Evolutionary conservation across 805 yeast species (phyloP).

Genomic region (Metschnikowia koreensis): DNA sequence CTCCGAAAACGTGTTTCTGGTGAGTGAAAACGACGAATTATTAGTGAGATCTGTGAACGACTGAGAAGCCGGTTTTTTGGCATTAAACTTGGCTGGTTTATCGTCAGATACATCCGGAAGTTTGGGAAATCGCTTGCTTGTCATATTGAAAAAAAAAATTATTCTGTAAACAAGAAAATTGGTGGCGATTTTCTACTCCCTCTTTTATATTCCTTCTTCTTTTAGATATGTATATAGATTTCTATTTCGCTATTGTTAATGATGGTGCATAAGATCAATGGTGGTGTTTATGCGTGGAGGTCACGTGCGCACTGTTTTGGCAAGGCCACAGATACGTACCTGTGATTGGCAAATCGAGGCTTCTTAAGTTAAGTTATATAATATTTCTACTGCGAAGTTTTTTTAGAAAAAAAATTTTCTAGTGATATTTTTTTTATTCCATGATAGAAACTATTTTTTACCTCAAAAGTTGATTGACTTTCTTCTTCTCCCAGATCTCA

Average conservation of each 20-base stretch:
- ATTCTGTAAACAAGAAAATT: too few species aligned
- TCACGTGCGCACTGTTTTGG: not conserved
- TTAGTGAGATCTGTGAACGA: not conserved
- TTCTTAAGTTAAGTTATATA: too few species aligned
- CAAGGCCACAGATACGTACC: too few species aligned
- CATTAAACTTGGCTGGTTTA: not conserved
- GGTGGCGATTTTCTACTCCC: not conserved
- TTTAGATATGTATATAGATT: not conserved
- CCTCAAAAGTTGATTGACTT: too few species aligned
- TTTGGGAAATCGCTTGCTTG: slow-evolving; percentile 1
- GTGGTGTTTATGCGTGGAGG: not conserved
- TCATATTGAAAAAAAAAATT: too few species aligned
- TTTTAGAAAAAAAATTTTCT: too few species aligned
- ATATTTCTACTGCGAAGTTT: too few species aligned
- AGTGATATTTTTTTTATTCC: too few species aligned
- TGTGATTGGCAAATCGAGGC: too few species aligned
- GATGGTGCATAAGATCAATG: not conserved
- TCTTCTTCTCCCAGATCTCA: too few species aligned
- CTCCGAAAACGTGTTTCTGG: slow-evolving; percentile 5
- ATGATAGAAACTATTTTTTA: too few species aligned
- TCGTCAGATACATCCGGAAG: not conserved
- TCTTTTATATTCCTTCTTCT: not conserved
- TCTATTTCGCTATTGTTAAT: not conserved
- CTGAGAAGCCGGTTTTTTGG: not conserved
- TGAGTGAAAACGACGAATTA: slow-evolving; percentile 1